Evolutionary conservation across 139 green algal genomes (phyloP).

Genomic region (Chlorella ohadii): DNA sequence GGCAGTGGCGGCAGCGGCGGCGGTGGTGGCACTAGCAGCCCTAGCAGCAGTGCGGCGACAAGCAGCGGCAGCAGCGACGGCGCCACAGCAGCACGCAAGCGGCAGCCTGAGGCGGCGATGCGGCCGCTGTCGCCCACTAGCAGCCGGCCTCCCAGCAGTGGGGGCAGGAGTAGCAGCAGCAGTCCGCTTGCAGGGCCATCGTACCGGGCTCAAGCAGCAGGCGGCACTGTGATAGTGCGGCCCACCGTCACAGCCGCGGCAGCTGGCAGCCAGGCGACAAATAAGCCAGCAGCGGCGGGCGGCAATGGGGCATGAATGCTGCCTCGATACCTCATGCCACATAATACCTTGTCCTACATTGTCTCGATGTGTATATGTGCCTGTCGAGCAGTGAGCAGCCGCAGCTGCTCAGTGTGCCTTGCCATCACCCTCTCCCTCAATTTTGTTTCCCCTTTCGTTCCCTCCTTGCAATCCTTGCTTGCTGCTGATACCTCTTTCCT

Average conservation of each 20-base stretch:
- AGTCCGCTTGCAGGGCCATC: neutral
- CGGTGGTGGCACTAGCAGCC: too few relatives aligned
- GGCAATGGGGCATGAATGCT: neutral
- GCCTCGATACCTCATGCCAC: too few relatives aligned
- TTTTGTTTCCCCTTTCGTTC: neutral
- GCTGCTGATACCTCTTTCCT: too few relatives aligned
- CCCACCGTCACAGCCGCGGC: neutral
- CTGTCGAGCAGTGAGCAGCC: too few relatives aligned
- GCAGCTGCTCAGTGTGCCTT: too few relatives aligned
- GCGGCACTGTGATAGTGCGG: slow-evolving; percentile 6
- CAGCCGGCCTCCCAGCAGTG: slow-evolving; percentile 6
- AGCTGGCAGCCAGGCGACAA: neutral
- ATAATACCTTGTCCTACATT: too few relatives aligned
- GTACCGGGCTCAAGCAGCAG: neutral
- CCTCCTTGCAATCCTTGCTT: too few relatives aligned
- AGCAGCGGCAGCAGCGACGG: neutral
- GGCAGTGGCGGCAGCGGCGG: neutral
- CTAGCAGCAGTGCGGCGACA: neutral
- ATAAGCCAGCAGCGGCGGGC: neutral
- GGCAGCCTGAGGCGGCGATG: neutral
- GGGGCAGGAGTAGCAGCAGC: neutral
- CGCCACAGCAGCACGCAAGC: neutral
- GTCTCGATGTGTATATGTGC: too few relatives aligned
- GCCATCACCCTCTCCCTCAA: neutral
- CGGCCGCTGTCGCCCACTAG: slow-evolving; percentile 15